Percentiles rank a stretch among this genome's conserved stretches.
These are phyloP conservation scores for Petunia axillaris DNA, from an alignment of 257 asterid genomes.

Conservation along the genomic window DNA sequence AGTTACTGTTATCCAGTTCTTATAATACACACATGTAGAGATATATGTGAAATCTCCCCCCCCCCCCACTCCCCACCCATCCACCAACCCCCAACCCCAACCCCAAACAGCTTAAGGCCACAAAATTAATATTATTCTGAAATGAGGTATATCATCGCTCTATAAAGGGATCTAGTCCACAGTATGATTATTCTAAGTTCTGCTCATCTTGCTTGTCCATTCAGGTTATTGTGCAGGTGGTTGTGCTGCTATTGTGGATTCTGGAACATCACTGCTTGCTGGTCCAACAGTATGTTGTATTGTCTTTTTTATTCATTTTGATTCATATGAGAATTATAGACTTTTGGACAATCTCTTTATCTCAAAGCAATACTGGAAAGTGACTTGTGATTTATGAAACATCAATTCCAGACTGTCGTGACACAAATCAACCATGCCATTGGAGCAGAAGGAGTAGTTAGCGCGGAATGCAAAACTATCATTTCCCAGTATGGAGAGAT, in stretches of 20 bases:
- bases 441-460: slow-evolving; percentile 89
- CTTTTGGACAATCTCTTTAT: slow-evolving; percentile 1
- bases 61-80: not conserved
- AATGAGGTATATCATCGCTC: slow-evolving; percentile 4
- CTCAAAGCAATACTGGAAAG: slow-evolving; percentile 18
- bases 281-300: slow-evolving; percentile 81
- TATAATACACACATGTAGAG: not conserved
- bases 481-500: slow-evolving; percentile 76
- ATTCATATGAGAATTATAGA: not conserved
- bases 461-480: slow-evolving; percentile 77
- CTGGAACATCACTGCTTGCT: slow-evolving; percentile 90
- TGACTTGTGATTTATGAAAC: slow-evolving; percentile 14
- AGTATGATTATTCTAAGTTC: slow-evolving; percentile 11
- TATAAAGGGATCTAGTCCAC: not conserved
- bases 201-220: slow-evolving; percentile 18
- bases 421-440: slow-evolving; percentile 92
- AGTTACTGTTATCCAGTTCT: not conserved
- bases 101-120: not conserved
- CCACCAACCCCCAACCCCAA: too few relatives aligned
- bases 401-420: slow-evolving; percentile 61
- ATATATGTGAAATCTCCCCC: not conserved
- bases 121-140: not conserved
- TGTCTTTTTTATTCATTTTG: not conserved
- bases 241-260: slow-evolving; percentile 94
- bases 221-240: slow-evolving; percentile 83